Evolutionary conservation across 352 stramenopile species (phyloP), one percentile per base, ranked within the genome.

Genomic region (Peronospora destructor): DNA sequence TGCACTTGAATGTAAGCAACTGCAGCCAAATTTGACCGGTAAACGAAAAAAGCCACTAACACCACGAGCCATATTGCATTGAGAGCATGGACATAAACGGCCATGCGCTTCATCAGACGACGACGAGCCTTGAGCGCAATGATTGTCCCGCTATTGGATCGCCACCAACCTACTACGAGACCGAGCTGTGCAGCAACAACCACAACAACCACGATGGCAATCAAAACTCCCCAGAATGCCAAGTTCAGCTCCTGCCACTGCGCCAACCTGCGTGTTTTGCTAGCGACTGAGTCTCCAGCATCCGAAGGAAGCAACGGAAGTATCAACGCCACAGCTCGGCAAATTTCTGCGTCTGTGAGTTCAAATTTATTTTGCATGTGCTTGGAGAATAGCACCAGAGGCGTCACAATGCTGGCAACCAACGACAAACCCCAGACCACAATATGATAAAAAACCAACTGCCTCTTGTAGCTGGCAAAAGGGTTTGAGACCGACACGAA

Each of bases 401-500:
- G 67, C 6, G 74, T 66, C 9, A 63, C 49, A 3, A 79, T 42
- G 8, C 72, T 64, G 11, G 79, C 41, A n/a, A 72, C 14, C 5
- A 77, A 46, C 8, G 77, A 82, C 4, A 66, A 32, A 0, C 46
- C 55, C 77, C 77, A 88, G 4, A 86, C 73, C 0, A 71, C 43
- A 13, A 68, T 12, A 44, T 88, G 77, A 23, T 82, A 88, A 8
- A 71, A 46, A 35, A 72, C 59, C 13, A 86, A 40, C 42, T 86
- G 75, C 9, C 56, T 50, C 41, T 83, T 83, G 66, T 86, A 85
- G 59, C 75, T 84, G 4, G 74, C 72, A 43, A 88, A 88, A 17
- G 77, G 77, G 43, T 88, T 88, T 23, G 77, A 84, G 0, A 88
- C 56, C 3, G 77, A 85, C 14, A 86, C 77, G 36, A 84, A 88